These are phyloP conservation scores for Gossypium anomalum DNA, from an alignment of 345 rosid genomes.

Conservation along the genomic window DNA sequence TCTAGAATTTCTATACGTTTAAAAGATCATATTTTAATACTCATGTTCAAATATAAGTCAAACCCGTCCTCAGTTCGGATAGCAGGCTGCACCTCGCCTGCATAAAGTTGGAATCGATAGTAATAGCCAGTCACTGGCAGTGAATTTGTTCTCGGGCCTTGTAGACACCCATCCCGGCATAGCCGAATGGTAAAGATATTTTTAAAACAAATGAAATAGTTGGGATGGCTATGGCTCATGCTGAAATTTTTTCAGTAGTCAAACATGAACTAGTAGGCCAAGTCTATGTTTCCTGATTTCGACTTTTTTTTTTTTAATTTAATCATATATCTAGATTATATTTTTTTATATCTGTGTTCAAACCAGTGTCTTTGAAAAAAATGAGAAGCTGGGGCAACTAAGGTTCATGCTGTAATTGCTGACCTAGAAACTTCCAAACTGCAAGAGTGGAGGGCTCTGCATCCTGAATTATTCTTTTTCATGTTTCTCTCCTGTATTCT, in stretches of 20 bases:
- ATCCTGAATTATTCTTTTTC: neutral
- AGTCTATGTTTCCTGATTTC: neutral
- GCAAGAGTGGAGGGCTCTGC: neutral
- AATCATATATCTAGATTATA: no score
- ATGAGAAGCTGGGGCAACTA: no score
- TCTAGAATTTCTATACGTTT: neutral
- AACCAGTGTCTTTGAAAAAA: neutral
- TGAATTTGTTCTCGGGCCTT: no score
- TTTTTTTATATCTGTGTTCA: neutral
- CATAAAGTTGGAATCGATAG: no score
- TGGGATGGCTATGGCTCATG: no score
- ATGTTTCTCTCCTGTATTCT: neutral
- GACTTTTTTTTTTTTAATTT: no score
- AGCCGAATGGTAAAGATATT: no score
- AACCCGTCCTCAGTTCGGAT: no score
- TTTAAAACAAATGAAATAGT: neutral
- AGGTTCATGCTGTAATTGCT: neutral
- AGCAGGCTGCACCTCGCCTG: no score
- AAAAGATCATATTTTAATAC: neutral
- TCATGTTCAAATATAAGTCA: neutral
- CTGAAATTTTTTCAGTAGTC: no score
- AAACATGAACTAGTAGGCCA: neutral
- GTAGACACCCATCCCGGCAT: no score
- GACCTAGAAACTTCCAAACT: neutral
- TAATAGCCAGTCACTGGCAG: no score